Percentiles rank a stretch among this genome's conserved stretches.
Evolutionary conservation across 2,329 filamentous ascomycete genomes (phyloP).

Genomic region (Apiospora koreana): DNA sequence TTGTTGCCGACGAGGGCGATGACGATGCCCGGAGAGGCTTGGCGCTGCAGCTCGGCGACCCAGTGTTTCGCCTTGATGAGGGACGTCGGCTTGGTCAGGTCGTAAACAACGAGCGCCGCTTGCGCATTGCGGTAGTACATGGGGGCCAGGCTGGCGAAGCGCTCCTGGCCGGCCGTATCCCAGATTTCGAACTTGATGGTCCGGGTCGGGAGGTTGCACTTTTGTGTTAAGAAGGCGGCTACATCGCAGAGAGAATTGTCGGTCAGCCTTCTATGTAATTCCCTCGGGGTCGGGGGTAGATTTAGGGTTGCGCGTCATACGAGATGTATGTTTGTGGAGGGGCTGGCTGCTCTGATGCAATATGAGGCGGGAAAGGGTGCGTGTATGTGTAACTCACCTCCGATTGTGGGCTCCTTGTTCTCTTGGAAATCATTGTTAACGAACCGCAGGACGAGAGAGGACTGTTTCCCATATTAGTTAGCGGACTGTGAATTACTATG

Average conservation of each 20-base stretch:
- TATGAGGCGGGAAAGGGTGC: not conserved
- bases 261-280: not conserved
- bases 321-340: not conserved
- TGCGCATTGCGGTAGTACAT: slow-evolving; percentile 99
- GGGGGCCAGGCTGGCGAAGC: slow-evolving; percentile 91
- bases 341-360: not conserved
- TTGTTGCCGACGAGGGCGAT: slow-evolving; percentile 98
- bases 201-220: slow-evolving; percentile 91
- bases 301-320: not conserved
- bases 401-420: slow-evolving; percentile 99
- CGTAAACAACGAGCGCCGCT: slow-evolving; percentile 96
- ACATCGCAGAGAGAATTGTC: not conserved
- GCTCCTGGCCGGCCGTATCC: slow-evolving; percentile 98
- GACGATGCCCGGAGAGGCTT: slow-evolving; percentile 93
- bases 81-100: slow-evolving; percentile 94
- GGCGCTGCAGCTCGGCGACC: slow-evolving; percentile 95
- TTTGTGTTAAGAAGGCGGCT: slow-evolving; percentile 98
- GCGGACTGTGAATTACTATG: not conserved
- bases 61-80: slow-evolving; percentile 98
- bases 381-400: slow-evolving; percentile 62
- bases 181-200: slow-evolving; percentile 96
- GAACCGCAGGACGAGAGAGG: slow-evolving; percentile 94
- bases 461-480: slow-evolving; percentile 58
- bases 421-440: slow-evolving; percentile 99
- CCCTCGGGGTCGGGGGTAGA: not conserved